phyloP scores from a whole-genome alignment of 1,284 basidiomycete genomes.

The Schizophyllum amplum region DNA sequence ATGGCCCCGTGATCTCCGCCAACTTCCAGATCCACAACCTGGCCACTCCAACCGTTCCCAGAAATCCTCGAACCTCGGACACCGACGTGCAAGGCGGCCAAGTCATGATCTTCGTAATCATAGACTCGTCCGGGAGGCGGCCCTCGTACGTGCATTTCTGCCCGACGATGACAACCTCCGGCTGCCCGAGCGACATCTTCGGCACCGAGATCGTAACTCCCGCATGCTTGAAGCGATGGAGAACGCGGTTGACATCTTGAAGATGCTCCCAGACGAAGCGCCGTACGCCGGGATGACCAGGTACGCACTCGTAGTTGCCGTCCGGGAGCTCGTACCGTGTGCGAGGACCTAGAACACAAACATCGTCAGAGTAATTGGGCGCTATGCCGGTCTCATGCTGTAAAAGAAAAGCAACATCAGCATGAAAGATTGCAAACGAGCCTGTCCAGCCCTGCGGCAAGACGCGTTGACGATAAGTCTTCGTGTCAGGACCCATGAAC shows the following conservation, averaged over 20 bases:
- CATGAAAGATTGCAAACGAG: conserved; percentile 21
- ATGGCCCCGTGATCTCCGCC: conserved; percentile 12
- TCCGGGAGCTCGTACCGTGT: conserved; percentile 14
- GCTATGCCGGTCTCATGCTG: conserved; percentile 18
- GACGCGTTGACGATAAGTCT: conserved; percentile 15
- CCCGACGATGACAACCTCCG: conserved; percentile 4
- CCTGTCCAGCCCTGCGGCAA: conserved; percentile 26
- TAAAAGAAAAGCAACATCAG: conserved; percentile 20
- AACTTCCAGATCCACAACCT: conserved; percentile 20
- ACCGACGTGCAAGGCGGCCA: conserved; percentile 9
- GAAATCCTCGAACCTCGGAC: conserved; percentile 14
- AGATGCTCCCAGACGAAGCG: conserved; percentile 21
- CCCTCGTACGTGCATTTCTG: conserved; percentile 13
- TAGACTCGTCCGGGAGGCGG: conserved; percentile 8
- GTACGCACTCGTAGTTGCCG: conserved; percentile 16
- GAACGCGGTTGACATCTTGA: conserved; percentile 16
- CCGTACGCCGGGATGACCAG: conserved; percentile 14
- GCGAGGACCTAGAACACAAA: conserved; percentile 15
- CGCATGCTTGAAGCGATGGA: conserved; percentile 19
- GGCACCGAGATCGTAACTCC: conserved; percentile 13
- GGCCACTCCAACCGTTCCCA: conserved; percentile 19
- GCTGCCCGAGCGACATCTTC: conserved; percentile 10
- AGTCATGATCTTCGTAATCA: conserved; percentile 9
- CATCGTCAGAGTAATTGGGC: conserved; percentile 20
- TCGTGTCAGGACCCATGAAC: conserved; percentile 20